These are phyloP conservation scores for Cunninghamia lanceolata DNA, from an alignment of 75 land plant genomes.

Conservation along the genomic window DNA sequence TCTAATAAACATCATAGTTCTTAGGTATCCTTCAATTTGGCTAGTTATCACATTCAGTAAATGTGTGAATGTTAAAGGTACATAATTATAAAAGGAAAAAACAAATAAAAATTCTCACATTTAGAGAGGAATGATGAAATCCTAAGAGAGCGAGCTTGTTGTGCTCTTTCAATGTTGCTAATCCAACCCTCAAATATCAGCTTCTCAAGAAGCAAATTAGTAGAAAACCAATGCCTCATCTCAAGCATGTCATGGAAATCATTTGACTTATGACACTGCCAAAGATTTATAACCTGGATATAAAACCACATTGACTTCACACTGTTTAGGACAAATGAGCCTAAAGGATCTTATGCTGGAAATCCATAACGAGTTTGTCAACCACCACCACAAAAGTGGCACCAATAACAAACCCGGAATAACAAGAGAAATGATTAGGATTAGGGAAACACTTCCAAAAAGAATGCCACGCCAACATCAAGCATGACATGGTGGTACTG, in stretches of 20 bases:
- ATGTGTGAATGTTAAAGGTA: no score
- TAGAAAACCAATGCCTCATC: not conserved
- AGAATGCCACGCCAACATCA: not conserved
- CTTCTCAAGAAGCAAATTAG: no score
- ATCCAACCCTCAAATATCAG: not conserved
- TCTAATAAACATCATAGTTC: no score
- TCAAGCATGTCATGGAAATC: not conserved
- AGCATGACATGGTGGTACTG: not conserved
- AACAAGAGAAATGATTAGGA: not conserved
- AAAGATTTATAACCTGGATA: not conserved
- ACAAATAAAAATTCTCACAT: no score
- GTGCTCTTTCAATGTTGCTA: no score
- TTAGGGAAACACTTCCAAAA: not conserved
- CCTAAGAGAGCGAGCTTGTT: not conserved
- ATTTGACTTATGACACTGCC: not conserved
- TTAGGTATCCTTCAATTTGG: no score
- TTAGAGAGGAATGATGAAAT: not conserved
- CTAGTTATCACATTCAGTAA: no score
- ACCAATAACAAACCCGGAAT: not conserved
- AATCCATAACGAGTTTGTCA: not conserved
- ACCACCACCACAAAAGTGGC: not conserved
- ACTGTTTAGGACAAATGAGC: not conserved
- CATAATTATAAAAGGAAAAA: no score
- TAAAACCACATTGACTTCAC: not conserved
- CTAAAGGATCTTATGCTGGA: not conserved